Conservation (phyloP, 2,329 filamentous ascomycete genomes). For the Trichoderma afroharzianum region DNA sequence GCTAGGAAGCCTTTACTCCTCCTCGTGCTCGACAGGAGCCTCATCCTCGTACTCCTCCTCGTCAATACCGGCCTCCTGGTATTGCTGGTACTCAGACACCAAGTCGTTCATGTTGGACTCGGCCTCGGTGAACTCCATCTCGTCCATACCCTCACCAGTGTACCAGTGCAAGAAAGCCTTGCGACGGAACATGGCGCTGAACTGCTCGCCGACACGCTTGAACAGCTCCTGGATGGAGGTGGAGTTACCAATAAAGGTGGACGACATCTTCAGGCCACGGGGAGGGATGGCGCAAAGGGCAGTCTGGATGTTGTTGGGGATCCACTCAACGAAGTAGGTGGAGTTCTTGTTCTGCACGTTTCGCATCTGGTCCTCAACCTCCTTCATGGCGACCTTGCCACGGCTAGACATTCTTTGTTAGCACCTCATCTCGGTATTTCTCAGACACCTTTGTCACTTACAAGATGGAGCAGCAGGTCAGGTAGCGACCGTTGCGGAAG, state of each 20-base stretch:
- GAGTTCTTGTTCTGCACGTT: constrained; percentile 99
- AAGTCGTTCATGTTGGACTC: constrained; percentile 99
- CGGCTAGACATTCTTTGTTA: constrained; percentile 54
- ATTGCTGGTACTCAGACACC: constrained; percentile 99
- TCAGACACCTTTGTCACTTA: constrained; percentile 40
- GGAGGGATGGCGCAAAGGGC: constrained; percentile 98
- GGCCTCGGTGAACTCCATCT: constrained; percentile 99
- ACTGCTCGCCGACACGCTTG: constrained; percentile 99
- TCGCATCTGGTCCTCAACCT: constrained; percentile 99
- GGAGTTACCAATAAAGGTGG: constrained; percentile 98
- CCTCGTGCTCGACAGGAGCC: constrained; percentile 43
- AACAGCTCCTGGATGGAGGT: constrained; percentile 99
- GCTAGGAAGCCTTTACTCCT: constrained; percentile 9
- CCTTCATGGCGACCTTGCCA: constrained; percentile 99
- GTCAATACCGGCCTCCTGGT: constrained; percentile 97
- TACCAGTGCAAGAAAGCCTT: constrained; percentile 99
- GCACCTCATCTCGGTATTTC: neutral
- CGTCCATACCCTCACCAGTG: constrained; percentile 99
- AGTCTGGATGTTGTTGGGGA: constrained; percentile 99
- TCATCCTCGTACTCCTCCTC: constrained; percentile 96
- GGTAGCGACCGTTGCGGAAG: constrained; percentile 99
- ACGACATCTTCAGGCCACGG: constrained; percentile 97
- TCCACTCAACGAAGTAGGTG: constrained; percentile 99
- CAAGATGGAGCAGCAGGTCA: constrained; percentile 99
- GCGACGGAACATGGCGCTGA: constrained; percentile 99